A percentile compares a stretch with the other conserved stretches of the same genome.
Conservation (phyloP, 257 asterid species). For the Marsdenia floribunda region DNA sequence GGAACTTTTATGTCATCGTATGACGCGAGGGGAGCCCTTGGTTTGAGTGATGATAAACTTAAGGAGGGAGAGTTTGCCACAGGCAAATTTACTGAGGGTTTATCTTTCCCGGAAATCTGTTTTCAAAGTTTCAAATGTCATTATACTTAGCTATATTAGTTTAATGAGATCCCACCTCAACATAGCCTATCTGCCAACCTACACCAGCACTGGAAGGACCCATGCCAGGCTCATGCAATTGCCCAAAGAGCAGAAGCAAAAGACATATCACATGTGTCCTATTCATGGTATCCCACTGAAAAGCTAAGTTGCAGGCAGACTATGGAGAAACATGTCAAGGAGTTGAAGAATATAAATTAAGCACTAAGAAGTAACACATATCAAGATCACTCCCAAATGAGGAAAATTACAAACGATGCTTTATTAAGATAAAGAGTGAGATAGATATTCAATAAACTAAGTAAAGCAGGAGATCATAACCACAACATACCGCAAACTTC, state of each 20-base stretch:
- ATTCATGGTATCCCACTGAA: constrained; percentile 9
- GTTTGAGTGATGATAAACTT: constrained; percentile 38
- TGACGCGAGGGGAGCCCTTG: constrained; percentile 46
- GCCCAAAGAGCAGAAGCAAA: constrained; percentile 11
- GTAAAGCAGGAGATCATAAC: not conserved
- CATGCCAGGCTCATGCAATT: constrained; percentile 4
- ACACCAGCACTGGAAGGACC: constrained; percentile 3
- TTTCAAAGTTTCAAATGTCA: constrained; percentile 23
- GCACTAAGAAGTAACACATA: not conserved
- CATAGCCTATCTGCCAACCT: constrained; percentile 25
- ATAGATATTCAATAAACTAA: not conserved
- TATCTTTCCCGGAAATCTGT: constrained; percentile 93
- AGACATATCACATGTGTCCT: not conserved
- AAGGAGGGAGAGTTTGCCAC: constrained; percentile 21
- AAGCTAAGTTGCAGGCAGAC: constrained; percentile 1
- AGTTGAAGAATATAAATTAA: not conserved
- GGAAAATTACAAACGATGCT: not conserved
- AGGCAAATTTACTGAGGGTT: constrained; percentile 37
- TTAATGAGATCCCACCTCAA: constrained; percentile 27
- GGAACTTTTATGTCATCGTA: constrained; percentile 37
- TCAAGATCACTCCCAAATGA: not conserved
- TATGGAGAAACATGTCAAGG: constrained; percentile 3
- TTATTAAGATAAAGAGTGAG: not conserved
- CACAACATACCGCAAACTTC: constrained; percentile 62
- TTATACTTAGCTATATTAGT: constrained; percentile 8